phyloP scores from a whole-genome alignment of 331 rosid species.

The Stylosanthes scabra region DNA sequence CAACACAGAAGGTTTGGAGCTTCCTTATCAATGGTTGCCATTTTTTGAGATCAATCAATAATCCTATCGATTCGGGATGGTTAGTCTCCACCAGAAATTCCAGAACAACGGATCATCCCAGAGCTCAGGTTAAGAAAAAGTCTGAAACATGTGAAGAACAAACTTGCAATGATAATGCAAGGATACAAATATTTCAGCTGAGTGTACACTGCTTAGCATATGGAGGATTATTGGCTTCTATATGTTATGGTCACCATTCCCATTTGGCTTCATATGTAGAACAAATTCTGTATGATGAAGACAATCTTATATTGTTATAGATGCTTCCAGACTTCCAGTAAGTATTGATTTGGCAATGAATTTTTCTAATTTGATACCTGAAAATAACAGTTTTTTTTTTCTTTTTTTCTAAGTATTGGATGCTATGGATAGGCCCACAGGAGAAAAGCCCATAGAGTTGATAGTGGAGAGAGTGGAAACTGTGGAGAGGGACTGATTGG shows the following conservation, averaged over 20 bases:
- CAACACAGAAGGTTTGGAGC: slow-evolving; percentile 53
- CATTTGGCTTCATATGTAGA: slow-evolving; percentile 45
- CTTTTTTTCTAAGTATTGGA: too few relatives aligned
- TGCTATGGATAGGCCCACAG: neutral
- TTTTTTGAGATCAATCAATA: slow-evolving; percentile 49
- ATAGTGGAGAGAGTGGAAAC: neutral
- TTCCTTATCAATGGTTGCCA: slow-evolving; percentile 51
- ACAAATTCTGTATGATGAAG: slow-evolving; percentile 42
- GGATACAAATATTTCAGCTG: slow-evolving; percentile 46
- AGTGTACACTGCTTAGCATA: slow-evolving; percentile 67
- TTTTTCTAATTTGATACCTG: too few relatives aligned
- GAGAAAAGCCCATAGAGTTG: neutral
- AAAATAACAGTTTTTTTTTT: too few relatives aligned
- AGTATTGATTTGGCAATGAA: neutral
- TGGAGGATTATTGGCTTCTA: slow-evolving; percentile 65
- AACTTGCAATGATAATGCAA: slow-evolving; percentile 30
- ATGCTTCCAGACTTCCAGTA: slow-evolving; percentile 7
- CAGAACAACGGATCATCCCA: slow-evolving; percentile 12
- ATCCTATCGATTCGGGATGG: slow-evolving; percentile 63
- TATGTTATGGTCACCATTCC: slow-evolving; percentile 60
- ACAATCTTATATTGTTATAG: slow-evolving; percentile 2
- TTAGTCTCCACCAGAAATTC: slow-evolving; percentile 23
- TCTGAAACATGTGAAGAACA: slow-evolving; percentile 25
- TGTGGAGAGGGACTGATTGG: neutral
- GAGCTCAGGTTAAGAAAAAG: slow-evolving; percentile 13